Conservation (phyloP, 1,284 basidiomycete species). For the Phellinidium pouzarii region DNA sequence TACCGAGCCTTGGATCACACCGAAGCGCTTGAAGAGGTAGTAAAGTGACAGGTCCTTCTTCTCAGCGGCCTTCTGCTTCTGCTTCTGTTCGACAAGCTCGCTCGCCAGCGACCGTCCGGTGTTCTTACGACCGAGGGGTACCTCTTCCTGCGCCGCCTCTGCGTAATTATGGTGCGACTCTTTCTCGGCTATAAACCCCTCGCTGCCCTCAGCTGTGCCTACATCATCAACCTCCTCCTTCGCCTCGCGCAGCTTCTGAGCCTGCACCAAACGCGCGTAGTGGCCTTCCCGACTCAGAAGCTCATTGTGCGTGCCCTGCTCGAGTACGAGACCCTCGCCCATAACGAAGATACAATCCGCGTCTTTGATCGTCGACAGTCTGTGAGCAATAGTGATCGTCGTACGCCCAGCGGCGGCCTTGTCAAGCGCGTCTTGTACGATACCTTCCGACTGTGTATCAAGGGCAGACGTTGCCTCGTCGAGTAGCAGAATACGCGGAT, state of each 20-base stretch:
- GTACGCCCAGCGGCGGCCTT: slow-evolving; percentile 79
- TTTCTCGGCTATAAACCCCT: slow-evolving; percentile 23
- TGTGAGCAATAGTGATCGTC: slow-evolving; percentile 73
- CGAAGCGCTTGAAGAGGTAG: slow-evolving; percentile 69
- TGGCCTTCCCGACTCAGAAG: slow-evolving; percentile 65
- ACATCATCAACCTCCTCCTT: slow-evolving; percentile 30
- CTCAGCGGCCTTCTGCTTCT: slow-evolving; percentile 23
- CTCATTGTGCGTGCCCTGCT: slow-evolving; percentile 78
- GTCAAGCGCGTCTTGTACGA: slow-evolving; percentile 94
- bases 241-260: slow-evolving; percentile 70
- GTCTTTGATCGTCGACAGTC: slow-evolving; percentile 75
- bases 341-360: slow-evolving; percentile 85
- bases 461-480: slow-evolving; percentile 89
- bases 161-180: slow-evolving; percentile 36
- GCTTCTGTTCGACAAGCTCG: slow-evolving; percentile 52
- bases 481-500: slow-evolving; percentile 76
- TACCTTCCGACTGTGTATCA: slow-evolving; percentile 85
- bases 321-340: slow-evolving; percentile 78
- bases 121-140: slow-evolving; percentile 59
- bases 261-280: slow-evolving; percentile 72
- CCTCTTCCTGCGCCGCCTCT: slow-evolving; percentile 42
- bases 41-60: slow-evolving; percentile 41
- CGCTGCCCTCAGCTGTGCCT: slow-evolving; percentile 18
- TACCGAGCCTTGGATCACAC: slow-evolving; percentile 51
- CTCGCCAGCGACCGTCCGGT: slow-evolving; percentile 67